These are phyloP conservation scores for Apophysomyces ossiformis DNA, from an alignment of 371 early-diverging fungal genomes.

Conservation along the genomic window DNA sequence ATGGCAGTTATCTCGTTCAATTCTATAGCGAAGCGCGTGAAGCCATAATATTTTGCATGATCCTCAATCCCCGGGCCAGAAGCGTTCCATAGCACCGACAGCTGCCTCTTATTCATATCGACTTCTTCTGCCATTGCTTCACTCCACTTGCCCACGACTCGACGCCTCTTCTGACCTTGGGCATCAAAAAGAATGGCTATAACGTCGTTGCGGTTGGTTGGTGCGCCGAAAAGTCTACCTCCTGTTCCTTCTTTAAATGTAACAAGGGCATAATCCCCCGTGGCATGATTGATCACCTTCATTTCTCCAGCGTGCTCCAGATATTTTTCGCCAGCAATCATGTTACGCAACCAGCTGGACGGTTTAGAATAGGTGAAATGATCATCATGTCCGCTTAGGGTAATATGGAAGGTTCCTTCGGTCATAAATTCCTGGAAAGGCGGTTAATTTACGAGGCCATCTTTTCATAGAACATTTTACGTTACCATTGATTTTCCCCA, in stretches of 20 bases:
- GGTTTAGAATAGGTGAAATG: conserved; percentile 82
- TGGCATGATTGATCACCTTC: conserved; percentile 71
- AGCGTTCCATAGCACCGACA: conserved; percentile 83
- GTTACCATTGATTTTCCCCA: conserved; percentile 70
- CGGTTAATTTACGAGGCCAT: neutral
- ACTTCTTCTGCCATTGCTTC: conserved; percentile 57
- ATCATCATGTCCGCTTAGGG: conserved; percentile 64
- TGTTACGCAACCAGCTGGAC: conserved; percentile 82
- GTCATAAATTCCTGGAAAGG: conserved; percentile 69
- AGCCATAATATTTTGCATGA: conserved; percentile 81
- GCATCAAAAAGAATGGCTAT: conserved; percentile 60
- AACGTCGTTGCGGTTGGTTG: conserved; percentile 68
- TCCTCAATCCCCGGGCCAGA: conserved; percentile 66
- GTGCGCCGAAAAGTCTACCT: conserved; percentile 64
- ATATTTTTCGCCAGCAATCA: conserved; percentile 78
- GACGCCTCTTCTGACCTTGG: conserved; percentile 53
- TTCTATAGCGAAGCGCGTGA: conserved; percentile 83
- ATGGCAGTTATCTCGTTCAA: conserved; percentile 79
- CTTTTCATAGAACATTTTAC: neutral
- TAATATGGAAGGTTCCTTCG: conserved; percentile 72
- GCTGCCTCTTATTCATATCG: conserved; percentile 49
- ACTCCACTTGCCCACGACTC: conserved; percentile 67
- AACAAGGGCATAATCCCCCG: conserved; percentile 67
- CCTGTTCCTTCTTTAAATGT: conserved; percentile 67
- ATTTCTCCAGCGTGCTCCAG: conserved; percentile 84